These are phyloP conservation scores for Penicillium griseofulvum DNA, from an alignment of 2,329 filamentous ascomycete genomes.

Conservation along the genomic window DNA sequence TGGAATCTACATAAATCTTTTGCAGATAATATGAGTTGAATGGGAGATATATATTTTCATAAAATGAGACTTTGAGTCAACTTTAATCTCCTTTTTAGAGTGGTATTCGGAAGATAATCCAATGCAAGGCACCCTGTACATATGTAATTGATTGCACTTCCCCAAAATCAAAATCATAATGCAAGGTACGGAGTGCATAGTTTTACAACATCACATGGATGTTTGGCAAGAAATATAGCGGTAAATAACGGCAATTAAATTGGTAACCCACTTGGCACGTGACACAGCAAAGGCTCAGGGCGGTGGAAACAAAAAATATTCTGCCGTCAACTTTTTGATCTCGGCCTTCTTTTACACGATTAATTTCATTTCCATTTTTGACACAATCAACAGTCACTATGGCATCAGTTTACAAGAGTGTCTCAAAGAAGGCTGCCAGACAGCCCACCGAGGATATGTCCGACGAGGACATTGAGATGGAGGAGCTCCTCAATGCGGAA, in stretches of 20 bases:
- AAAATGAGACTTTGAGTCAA: no score
- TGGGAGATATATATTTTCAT: no score
- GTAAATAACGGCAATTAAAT: background rate
- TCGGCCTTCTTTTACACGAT: constrained; percentile 17
- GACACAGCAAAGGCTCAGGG: constrained; percentile 15
- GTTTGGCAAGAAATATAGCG: background rate
- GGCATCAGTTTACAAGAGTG: constrained; percentile 72
- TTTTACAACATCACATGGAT: no score
- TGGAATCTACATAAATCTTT: no score
- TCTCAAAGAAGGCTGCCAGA: constrained; percentile 58
- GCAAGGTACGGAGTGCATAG: no score
- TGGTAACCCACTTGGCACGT: constrained; percentile 19
- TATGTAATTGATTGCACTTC: no score
- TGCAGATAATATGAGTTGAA: no score
- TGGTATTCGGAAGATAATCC: no score
- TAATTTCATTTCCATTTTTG: constrained; percentile 13
- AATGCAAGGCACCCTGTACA: no score
- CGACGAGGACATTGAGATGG: constrained; percentile 41
- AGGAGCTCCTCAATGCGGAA: constrained; percentile 35
- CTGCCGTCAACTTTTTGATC: constrained; percentile 37
- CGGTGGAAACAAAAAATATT: constrained; percentile 39
- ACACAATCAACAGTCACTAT: constrained; percentile 44
- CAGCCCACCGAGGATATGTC: constrained; percentile 51
- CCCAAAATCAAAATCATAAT: no score
- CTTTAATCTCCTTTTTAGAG: no score